Evolutionary conservation across 139 green algal genomes (phyloP).

Genomic region (Marvania coccoides): DNA sequence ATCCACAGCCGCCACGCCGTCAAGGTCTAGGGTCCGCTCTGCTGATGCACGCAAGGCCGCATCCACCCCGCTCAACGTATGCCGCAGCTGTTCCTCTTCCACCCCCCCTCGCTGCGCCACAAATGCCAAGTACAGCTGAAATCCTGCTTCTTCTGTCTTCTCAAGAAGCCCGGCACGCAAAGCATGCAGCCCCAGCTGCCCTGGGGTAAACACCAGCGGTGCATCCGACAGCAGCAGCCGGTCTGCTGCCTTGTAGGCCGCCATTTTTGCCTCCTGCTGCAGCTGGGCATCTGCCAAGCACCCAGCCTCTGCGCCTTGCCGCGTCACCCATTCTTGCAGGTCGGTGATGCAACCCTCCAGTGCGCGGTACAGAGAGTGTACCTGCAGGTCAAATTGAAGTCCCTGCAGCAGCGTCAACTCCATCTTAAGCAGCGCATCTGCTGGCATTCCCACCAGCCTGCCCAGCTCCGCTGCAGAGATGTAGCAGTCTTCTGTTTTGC

Average conservation of each 20-base stretch:
- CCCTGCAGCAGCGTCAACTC: constrained; percentile 45
- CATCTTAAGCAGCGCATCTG: constrained; percentile 32
- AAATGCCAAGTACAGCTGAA: background rate
- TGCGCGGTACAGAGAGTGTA: constrained; percentile 55
- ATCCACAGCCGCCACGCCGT: background rate
- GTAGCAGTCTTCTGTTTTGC: constrained; percentile 79
- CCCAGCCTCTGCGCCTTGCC: background rate
- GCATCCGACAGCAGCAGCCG: constrained; percentile 68
- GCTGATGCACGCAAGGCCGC: background rate
- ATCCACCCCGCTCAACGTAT: background rate
- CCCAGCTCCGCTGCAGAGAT: constrained; percentile 59
- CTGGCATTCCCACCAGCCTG: constrained; percentile 23
- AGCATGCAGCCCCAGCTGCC: constrained; percentile 40
- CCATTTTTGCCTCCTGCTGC: background rate
- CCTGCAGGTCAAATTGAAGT: constrained; percentile 73
- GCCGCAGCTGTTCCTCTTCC: background rate
- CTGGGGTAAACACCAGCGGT: constrained; percentile 59
- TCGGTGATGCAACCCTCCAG: constrained; percentile 38
- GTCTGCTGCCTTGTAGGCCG: constrained; percentile 34
- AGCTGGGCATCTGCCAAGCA: constrained; percentile 3
- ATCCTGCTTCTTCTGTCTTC: background rate
- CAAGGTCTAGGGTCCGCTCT: background rate
- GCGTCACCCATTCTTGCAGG: background rate
- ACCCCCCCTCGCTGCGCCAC: background rate
- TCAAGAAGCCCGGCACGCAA: background rate